Evolutionary conservation across 23 red algal species (phyloP), one percentile per base, ranked within the genome.

Genomic region (Chondrus crispus): DNA sequence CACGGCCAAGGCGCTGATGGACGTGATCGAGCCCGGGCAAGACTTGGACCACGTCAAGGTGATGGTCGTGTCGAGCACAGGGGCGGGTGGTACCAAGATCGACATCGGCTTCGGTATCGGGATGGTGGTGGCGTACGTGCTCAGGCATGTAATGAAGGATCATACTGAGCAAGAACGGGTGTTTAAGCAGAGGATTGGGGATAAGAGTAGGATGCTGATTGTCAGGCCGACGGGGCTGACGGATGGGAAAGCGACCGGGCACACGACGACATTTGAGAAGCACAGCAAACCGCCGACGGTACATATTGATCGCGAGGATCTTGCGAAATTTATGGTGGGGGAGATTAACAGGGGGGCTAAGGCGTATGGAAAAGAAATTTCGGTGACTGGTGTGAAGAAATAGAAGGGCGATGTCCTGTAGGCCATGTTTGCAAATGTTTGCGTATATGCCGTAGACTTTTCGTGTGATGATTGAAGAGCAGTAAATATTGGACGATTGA

Each of bases 41-140:
- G 19, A 1, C 22, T 53, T 7, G 2, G 2, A 24, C 33, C 26
- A 78, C 33, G 58, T 90, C 44, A 78, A 90, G 24, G 71, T 90
- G 3, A 62, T 90, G 5, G 69, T 75, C 55, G 60, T 90, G 11
- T 90, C 87, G 13, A 90, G 87, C 24, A 33, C 60, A 32, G 87
- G 87, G 20, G 71, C 87, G 1, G 87, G 87, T 20, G 87, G 87
- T 35, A 68, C 87, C 19, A 47, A 2, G 3, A 90, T 90, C 69
- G 55, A 90, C 20, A 19, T 90, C 8, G 72, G 87, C 6, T 79
- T 90, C 19, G 87, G 87, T 0, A 43, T 90, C 19, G 87, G 87
- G 3, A 62, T 37, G 29, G 12, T 81, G 30, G 32, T 81, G 9
- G n/a, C 38, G 19, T 53, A 16, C 11, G 69, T 81, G 50, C 54